Evolutionary conservation across 805 yeast genomes (phyloP), one percentile per base, ranked within the genome.

Genomic region (Yarrowia osloensis): DNA sequence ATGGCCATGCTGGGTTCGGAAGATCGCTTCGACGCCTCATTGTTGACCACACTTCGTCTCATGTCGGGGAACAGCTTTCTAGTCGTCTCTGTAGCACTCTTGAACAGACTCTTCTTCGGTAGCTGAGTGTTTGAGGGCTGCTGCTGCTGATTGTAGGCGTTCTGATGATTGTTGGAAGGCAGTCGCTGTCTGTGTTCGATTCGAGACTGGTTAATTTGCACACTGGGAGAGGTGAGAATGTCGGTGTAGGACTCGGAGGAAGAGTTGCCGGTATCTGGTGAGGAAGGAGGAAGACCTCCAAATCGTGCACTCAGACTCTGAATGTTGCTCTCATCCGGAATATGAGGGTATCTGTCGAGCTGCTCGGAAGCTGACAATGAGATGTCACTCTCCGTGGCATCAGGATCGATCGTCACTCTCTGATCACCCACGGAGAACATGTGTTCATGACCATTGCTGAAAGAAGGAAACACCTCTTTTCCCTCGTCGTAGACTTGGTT

Each of bases 31-130:
- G 44, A 4, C 17, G 62, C 62, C 24, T 54, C 62, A 2, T 57
- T 57, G 24, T 57, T 39, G 28, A 39, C 63, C 47, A 57, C 49
- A n/a, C 28, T 57, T 26, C 63, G 47, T 57, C 63, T n/a, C 63
- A 57, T 57, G 15, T 57, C 63, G 2, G 63, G 63, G 4, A 57
- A 39, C 39, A 26, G 28, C 26, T 57, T 57, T 13, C 35, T 21
- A 2, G 62, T 54, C 5, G 62, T 54, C 19, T 54, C 62, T 3
- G 46, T 54, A 5, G 62, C 62, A 2, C 24, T 19, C 33, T 39
- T 54, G 44, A 54, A 54, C n/a, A 54, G 33, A 5, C 62, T 26
- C 46, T 54, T 54, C 26, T 28, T 39, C 7, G 46, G 44, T 19
- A 26, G 26, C 17, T 50, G 37, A 9, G 40, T 15, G 8, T 17